Evolutionary conservation across 108 stramenopile genomes (phyloP).

Genomic region (Conticribra guillardii): DNA sequence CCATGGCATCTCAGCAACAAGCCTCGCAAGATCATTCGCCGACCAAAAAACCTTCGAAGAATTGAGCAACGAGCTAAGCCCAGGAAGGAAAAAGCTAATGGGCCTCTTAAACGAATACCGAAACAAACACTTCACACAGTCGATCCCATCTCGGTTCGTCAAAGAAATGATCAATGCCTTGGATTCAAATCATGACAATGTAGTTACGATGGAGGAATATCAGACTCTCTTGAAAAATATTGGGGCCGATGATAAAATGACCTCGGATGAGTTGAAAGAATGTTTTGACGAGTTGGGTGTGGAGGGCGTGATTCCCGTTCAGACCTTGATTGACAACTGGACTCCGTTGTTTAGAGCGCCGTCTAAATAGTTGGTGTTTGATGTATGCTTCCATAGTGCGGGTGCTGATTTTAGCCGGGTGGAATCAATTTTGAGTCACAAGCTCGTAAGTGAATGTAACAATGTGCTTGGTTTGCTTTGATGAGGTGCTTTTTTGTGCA

Average conservation of each 20-base stretch:
- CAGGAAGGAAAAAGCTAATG: slow-evolving; percentile 20
- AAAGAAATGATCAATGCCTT: slow-evolving; percentile 28
- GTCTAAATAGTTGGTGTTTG: background rate
- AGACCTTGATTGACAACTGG: slow-evolving; percentile 27
- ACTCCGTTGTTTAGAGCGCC: slow-evolving; percentile 2
- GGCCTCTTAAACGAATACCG: slow-evolving; percentile 29
- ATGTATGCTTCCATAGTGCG: too few species aligned
- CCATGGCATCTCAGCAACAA: background rate
- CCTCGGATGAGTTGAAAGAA: slow-evolving; percentile 27
- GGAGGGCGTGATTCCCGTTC: slow-evolving; percentile 29
- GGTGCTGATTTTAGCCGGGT: too few species aligned
- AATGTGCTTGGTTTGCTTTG: too few species aligned
- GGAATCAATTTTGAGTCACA: too few species aligned
- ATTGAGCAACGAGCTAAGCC: background rate
- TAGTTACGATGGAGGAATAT: slow-evolving; percentile 30
- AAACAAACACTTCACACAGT: slow-evolving; percentile 21
- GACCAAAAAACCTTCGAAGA: background rate
- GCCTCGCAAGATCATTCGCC: background rate
- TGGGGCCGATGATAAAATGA: slow-evolving; percentile 32
- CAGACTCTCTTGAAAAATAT: slow-evolving; percentile 34
- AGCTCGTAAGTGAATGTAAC: too few species aligned
- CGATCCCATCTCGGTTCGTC: slow-evolving; percentile 27
- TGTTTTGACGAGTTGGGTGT: slow-evolving; percentile 38
- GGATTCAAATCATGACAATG: slow-evolving; percentile 31
- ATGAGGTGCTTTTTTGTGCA: too few species aligned